Conservation (phyloP, 768 basidiomycete species). For the Suillus luteus region DNA sequence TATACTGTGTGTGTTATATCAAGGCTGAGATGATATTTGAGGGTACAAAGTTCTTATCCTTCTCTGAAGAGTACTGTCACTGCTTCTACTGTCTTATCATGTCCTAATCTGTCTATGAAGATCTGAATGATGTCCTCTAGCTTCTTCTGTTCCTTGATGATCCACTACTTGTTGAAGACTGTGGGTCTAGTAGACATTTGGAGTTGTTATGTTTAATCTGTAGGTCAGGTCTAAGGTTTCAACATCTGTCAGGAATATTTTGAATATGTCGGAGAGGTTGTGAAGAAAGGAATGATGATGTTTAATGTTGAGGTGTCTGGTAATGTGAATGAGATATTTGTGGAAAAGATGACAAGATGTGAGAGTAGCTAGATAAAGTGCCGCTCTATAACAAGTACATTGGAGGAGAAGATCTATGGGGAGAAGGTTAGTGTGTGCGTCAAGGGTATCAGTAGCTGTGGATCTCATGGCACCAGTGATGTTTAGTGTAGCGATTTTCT, state of each 20-base stretch:
- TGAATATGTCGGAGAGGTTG: constrained; percentile 12
- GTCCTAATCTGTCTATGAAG: neutral
- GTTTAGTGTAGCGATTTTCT: constrained; percentile 18
- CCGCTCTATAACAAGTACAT: constrained; percentile 5
- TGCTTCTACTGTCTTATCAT: neutral
- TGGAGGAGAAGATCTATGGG: constrained; percentile 16
- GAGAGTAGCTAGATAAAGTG: constrained; percentile 14
- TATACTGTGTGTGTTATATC: constrained; percentile 16
- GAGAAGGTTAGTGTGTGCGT: constrained; percentile 9
- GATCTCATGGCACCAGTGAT: constrained; percentile 11
- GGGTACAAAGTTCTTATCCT: neutral
- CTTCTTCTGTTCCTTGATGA: neutral
- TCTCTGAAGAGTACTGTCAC: neutral
- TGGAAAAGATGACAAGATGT: constrained; percentile 14
- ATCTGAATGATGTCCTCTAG: neutral
- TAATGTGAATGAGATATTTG: rapidly evolving
- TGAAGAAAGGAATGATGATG: constrained; percentile 17
- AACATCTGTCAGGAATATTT: neutral
- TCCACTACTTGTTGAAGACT: neutral
- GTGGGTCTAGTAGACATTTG: neutral
- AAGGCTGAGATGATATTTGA: constrained; percentile 10
- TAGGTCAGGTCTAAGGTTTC: constrained; percentile 6
- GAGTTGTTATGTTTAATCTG: neutral
- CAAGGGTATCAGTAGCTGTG: constrained; percentile 16
- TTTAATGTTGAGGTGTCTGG: neutral